These are phyloP conservation scores for Tylopilus cervinicoccineus DNA, from an alignment of 768 basidiomycete species.

Conservation along the genomic window DNA sequence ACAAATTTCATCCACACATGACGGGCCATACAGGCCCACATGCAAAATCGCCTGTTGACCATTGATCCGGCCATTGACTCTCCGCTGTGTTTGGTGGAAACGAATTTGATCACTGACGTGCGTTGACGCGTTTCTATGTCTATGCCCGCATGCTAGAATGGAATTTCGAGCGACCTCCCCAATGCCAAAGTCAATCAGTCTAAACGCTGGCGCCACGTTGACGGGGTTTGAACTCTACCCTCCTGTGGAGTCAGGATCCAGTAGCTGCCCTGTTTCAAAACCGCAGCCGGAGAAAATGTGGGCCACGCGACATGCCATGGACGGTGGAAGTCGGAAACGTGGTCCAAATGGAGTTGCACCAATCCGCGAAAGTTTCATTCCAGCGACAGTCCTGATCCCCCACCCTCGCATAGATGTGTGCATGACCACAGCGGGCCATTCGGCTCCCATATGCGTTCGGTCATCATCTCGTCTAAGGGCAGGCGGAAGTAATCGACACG, in stretches of 20 bases:
- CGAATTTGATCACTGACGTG: constrained; percentile 9
- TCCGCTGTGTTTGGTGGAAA: constrained; percentile 5
- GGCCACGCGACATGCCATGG: constrained; percentile 18
- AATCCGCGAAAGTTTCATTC: constrained; percentile 24
- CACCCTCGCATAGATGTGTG: background rate
- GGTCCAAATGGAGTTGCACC: constrained; percentile 6
- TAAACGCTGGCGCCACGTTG: constrained; percentile 19
- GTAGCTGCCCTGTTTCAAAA: constrained; percentile 24
- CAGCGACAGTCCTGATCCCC: background rate
- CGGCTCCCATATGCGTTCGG: background rate
- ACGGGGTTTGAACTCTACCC: constrained; percentile 16
- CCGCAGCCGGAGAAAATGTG: constrained; percentile 1
- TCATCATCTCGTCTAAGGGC: background rate
- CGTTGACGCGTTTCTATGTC: constrained; percentile 15
- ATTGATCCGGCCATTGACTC: constrained; percentile 18
- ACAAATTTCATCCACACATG: constrained; percentile 2
- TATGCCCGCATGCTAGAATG: background rate
- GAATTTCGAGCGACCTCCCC: constrained; percentile 10
- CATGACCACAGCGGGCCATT: background rate
- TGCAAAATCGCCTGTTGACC: constrained; percentile 8
- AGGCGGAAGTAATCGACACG: constrained; percentile 8
- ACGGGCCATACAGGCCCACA: constrained; percentile 4
- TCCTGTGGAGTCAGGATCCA: background rate
- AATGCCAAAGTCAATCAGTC: constrained; percentile 22
- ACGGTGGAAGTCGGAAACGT: constrained; percentile 9